A percentile compares a stretch with the other conserved stretches of the same genome.
Evolutionary conservation across 2,329 filamentous ascomycete species (phyloP).

Genomic region (Stromatinia cepivora): DNA sequence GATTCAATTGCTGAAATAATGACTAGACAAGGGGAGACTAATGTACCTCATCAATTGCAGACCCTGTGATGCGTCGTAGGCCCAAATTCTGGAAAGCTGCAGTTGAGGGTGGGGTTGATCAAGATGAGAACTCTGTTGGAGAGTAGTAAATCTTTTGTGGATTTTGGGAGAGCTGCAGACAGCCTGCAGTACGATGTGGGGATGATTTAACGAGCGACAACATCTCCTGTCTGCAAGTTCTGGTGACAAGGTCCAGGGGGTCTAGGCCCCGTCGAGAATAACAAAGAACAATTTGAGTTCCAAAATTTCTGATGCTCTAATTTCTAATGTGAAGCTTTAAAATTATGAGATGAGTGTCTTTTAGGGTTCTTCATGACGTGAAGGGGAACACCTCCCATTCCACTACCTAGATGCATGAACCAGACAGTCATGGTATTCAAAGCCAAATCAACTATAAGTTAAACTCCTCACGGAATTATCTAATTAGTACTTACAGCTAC

Average conservation of each 20-base stretch:
- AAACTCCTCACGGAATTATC: neutral
- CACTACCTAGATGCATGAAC: slow-evolving; percentile 13
- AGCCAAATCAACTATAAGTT: slow-evolving; percentile 7
- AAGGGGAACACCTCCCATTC: neutral
- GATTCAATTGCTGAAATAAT: neutral
- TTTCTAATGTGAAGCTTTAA: neutral
- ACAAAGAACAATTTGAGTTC: neutral
- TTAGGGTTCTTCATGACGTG: slow-evolving; percentile 3
- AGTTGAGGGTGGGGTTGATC: neutral
- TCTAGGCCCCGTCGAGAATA: neutral
- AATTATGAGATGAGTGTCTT: neutral
- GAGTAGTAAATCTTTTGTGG: neutral
- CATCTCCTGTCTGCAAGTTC: slow-evolving; percentile 11
- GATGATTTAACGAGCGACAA: slow-evolving; percentile 2
- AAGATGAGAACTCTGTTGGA: slow-evolving; percentile 2
- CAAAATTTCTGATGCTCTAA: neutral
- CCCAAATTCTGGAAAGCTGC: neutral
- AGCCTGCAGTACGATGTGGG: slow-evolving; percentile 18
- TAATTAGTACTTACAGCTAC: neutral
- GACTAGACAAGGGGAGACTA: neutral
- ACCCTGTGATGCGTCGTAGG: neutral
- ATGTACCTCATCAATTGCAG: neutral
- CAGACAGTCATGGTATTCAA: neutral
- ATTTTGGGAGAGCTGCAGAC: neutral
- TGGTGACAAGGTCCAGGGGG: slow-evolving; percentile 5